These are phyloP conservation scores for Botrytis elliptica DNA, from an alignment of 2,329 filamentous ascomycete species.

Conservation along the genomic window DNA sequence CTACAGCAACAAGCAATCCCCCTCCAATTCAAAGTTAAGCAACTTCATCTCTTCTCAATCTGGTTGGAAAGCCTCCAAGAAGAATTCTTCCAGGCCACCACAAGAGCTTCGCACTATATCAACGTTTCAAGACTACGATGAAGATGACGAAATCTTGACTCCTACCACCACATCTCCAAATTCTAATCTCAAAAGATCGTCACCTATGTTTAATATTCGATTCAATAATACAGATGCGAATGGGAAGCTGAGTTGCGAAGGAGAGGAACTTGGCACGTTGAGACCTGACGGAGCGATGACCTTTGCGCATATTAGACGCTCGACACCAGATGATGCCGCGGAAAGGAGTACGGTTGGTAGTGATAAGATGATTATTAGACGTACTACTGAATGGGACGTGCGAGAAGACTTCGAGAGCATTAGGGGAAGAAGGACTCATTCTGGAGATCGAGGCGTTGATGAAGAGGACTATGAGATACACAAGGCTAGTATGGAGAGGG, in stretches of 20 bases:
- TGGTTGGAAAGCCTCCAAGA: constrained; percentile 16
- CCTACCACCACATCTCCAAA: neutral
- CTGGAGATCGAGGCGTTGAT: neutral
- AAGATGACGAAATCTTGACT: constrained; percentile 1
- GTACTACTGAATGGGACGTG: constrained; percentile 27
- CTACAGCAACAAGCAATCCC: constrained; percentile 13
- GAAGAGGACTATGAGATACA: constrained; percentile 8
- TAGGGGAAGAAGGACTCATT: neutral
- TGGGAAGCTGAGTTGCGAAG: constrained; percentile 4
- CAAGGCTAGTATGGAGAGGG: neutral
- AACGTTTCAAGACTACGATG: constrained; percentile 10
- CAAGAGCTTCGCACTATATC: constrained; percentile 8
- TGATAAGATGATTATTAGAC: constrained; percentile 28
- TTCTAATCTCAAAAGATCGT: constrained; percentile 2
- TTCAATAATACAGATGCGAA: constrained; percentile 7
- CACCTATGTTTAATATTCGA: constrained; percentile 15
- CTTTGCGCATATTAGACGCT: constrained; percentile 21
- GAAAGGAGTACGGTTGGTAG: constrained; percentile 25
- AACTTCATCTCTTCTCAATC: constrained; percentile 22
- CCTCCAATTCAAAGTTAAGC: constrained; percentile 21
- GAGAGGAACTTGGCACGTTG: constrained; percentile 19
- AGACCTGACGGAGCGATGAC: constrained; percentile 25
- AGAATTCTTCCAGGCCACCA: constrained; percentile 8
- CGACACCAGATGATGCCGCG: constrained; percentile 23
- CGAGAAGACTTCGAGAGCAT: constrained; percentile 19